Base-by-base conservation (phyloP, 768 basidiomycete genomes). In the Agrocybe pediades region DNA sequence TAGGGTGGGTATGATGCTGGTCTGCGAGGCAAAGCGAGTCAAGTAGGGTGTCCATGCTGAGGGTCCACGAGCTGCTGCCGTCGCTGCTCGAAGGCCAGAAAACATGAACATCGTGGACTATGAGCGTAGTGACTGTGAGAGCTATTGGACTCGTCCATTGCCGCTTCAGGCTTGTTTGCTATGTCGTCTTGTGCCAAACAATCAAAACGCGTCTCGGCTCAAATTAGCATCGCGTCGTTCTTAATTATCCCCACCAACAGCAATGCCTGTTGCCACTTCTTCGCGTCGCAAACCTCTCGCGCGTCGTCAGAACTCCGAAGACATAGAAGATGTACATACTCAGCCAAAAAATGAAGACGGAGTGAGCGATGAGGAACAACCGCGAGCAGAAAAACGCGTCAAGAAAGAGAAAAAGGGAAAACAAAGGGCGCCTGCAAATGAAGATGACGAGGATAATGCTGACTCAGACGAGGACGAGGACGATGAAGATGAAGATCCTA, bases 311-410 rank as follows among this genome's bases (percentile, higher is more conserved):
- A 76, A 76, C 3, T 79, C 81, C 11, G 80, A 80, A 21, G 86
- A 87, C 49, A 86, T 86, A 30, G 86, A 87, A 64, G 84, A 82
- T 39, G 81, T 75, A 4, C 68, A 59, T 23, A 75, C 74, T 0
- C 78, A 75, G 53, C 50, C 58, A 19, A 61, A 56, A 15, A 57
- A 53, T 36, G 68, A 67, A 4, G 82, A 81, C 39, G 82, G 80
- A 27, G 81, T 74, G n/a, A 74, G 73, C 40, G 78, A 79, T 42
- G 66, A 70, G 11, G 74, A 75, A 36, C 68, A 68, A 21, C 66
- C 68, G 51, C 74, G 60, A 69, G 67, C 44, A 47, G 48, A 61
- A 53, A 68, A 62, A 53, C 64, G 48, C 9, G 58, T 69, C 50
- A 67, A 74, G 59, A 67, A 71, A 56, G 71, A 69, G 51, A 76